A percentile compares a stretch with the other conserved stretches of the same genome.
These are phyloP conservation scores for Acanthochlamys bracteata DNA, from an alignment of 106 monocot species.

Conservation along the genomic window DNA sequence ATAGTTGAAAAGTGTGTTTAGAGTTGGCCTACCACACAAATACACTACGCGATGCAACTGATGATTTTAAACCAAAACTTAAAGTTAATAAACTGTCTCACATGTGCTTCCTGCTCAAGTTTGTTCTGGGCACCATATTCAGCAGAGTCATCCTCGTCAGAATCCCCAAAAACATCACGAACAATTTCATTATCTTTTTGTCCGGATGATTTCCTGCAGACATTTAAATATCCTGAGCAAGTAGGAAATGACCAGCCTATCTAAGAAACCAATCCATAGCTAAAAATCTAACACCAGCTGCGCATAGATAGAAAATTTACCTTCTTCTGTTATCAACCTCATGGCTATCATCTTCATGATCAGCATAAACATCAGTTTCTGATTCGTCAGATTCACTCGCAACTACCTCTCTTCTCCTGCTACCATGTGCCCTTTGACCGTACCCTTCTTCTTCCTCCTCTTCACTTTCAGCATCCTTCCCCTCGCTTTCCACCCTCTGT, in stretches of 20 bases:
- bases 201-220: conserved; percentile 32
- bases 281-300: too few species aligned
- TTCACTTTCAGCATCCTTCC: conserved; percentile 68
- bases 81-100: conserved; percentile 16
- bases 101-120: conserved; percentile 53
- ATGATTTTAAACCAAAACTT: too few species aligned
- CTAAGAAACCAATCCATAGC: not conserved
- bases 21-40: too few species aligned
- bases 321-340: conserved; percentile 42
- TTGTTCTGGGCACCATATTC: conserved; percentile 62
- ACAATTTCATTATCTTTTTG: conserved; percentile 69
- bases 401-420: conserved; percentile 69
- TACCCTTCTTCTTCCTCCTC: conserved; percentile 39
- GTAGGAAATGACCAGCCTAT: not conserved
- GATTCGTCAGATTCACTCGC: conserved; percentile 78
- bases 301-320: conserved; percentile 23
- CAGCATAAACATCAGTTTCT: conserved; percentile 49
- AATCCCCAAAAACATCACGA: conserved; percentile 94
- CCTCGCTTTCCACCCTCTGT: conserved; percentile 50
- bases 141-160: conserved; percentile 74
- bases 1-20: too few species aligned
- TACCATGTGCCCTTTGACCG: conserved; percentile 63
- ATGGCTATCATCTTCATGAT: conserved; percentile 50
- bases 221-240: not conserved
- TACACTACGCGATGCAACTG: too few species aligned